Evolutionary conservation across 495 filamentous ascomycete genomes (phyloP), one percentile per base, ranked within the genome.

Genomic region (Lindgomyces ingoldianus): DNA sequence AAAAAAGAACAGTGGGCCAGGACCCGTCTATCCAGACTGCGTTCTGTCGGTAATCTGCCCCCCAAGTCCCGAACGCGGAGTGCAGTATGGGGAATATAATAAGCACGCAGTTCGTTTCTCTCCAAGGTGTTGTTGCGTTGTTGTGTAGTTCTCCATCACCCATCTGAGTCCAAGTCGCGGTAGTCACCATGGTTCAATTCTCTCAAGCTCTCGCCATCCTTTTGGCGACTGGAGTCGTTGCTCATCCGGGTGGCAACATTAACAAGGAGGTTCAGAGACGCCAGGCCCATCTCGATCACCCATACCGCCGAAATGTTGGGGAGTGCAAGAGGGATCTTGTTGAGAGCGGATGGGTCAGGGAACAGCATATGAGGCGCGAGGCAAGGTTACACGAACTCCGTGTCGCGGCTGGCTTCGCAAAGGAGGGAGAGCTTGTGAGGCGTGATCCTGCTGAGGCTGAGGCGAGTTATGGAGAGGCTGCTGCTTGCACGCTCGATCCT

Each of bases 401-500:
- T 52, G 66, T 62, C 14, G 66, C 60, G 16, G 60, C 56, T 26
- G 66, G 66, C 36, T 69, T 69, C 25, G 56, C 60, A 18, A 64
- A 65, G 41, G 42, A 29, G 4, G 25, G 58, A 25, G 65, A 62
- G 22, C 47, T 64, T 16, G 60, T 61, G 10, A 53, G 48, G 24
- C 60, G 60, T 14, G 56, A 64, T 22, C 27, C 48, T 14, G 66
- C 50, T 26, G 56, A 64, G 49, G 61, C 47, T 18, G 60, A 65
- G 57, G 60, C 33, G 30, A 39, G 55, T 11, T 64, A 55, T 53
- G 54, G 60, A 25, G 39, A n/a, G 1, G 25, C 19, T 22, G 66
- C 66, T 2, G 66, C 66, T 0, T 69, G 66, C 56, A 65, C 69
- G 6, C 62, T 71, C 11, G 62, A 63, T 27, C 69, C 71, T 18